Percentiles rank a stretch among this genome's conserved stretches.
Conservation (phyloP, 1,284 basidiomycete species). For the Prillingera fragicola region DNA sequence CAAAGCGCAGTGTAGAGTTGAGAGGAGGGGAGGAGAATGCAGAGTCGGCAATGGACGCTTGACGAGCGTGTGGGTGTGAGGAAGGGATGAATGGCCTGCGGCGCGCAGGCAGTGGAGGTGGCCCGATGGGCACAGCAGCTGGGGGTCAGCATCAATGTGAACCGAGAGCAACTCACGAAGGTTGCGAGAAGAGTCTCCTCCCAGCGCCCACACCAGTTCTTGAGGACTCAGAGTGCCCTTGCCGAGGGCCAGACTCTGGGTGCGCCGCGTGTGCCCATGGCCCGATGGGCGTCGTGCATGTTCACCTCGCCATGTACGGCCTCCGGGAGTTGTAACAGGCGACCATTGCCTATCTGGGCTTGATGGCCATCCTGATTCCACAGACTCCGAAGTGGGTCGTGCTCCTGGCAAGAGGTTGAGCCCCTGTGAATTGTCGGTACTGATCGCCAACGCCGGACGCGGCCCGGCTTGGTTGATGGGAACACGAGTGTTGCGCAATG, state of each 20-base stretch:
- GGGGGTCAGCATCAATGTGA: no score
- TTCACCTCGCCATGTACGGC: conserved; percentile 4
- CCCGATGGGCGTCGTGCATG: conserved; percentile 6
- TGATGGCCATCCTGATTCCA: no score
- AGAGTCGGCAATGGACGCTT: conserved; percentile 30
- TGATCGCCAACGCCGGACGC: no score
- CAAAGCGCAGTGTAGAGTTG: neutral
- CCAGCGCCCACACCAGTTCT: conserved; percentile 43
- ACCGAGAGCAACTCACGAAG: neutral
- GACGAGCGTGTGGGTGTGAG: conserved; percentile 44
- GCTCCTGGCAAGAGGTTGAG: no score
- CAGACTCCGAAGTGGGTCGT: no score
- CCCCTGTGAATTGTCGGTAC: no score
- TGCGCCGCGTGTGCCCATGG: conserved; percentile 24
- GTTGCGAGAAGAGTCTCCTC: conserved; percentile 8
- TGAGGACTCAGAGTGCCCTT: conserved; percentile 40
- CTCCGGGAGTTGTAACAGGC: neutral
- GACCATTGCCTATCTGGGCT: conserved; percentile 5
- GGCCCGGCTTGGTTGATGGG: conserved; percentile 5
- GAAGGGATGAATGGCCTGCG: conserved; percentile 27
- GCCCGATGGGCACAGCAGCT: no score
- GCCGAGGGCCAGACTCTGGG: conserved; percentile 36
- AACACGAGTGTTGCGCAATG: conserved; percentile 71
- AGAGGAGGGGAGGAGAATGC: conserved; percentile 6
- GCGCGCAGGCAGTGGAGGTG: conserved; percentile 31